phyloP scores from a whole-genome alignment of 371 early-diverging fungal genomes.

The Choanephora cucurbitarum region DNA sequence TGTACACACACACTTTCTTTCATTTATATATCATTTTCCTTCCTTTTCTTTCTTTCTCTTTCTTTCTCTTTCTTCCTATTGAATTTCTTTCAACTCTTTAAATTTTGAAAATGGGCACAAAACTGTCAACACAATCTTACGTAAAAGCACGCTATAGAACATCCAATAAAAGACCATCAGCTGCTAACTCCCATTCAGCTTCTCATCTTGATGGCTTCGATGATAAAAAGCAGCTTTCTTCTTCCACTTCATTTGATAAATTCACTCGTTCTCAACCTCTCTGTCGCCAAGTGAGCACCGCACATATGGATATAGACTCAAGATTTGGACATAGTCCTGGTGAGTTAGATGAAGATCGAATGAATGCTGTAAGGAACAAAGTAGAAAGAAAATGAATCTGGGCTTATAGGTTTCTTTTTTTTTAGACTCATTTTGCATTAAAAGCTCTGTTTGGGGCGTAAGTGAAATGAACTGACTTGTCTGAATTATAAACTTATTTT shows the following conservation, averaged over 20 bases:
- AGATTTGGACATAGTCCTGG: no score
- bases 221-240: no score
- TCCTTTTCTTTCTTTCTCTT: background rate
- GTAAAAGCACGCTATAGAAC: slow-evolving; percentile 1
- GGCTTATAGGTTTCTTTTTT: no score
- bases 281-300: no score
- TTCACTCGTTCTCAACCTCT: no score
- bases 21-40: no score
- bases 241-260: no score
- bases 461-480: no score
- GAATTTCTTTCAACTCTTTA: background rate
- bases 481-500: no score
- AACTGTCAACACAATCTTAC: slow-evolving; percentile 1
- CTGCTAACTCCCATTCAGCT: background rate
- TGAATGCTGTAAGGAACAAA: slow-evolving; percentile 17
- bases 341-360: slow-evolving; percentile 14
- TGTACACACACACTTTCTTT: no score
- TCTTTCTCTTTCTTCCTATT: background rate
- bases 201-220: background rate
- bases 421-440: slow-evolving; percentile 23
- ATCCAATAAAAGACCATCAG: background rate
- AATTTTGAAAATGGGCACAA: slow-evolving; percentile 6
- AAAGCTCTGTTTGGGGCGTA: slow-evolving; percentile 25
- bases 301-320: no score
- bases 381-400: no score